A percentile compares a stretch with the other conserved stretches of the same genome.
phyloP scores from a whole-genome alignment of 2,329 filamentous ascomycete species.

The Fusarium mexicanum region DNA sequence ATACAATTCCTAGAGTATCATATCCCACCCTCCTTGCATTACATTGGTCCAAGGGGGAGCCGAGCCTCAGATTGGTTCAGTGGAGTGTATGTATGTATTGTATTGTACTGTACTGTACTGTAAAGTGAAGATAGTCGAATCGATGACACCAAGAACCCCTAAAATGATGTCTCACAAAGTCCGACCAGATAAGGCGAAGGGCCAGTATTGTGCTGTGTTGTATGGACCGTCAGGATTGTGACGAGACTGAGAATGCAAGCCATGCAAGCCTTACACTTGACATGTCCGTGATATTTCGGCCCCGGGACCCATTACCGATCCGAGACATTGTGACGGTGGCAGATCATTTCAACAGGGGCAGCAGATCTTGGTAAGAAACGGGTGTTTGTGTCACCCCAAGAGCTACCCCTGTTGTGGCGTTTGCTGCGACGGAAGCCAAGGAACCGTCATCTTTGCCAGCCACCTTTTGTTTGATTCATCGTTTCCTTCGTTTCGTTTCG shows the following conservation, averaged over 20 bases:
- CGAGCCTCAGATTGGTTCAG: not conserved
- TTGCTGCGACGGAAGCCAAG: slow-evolving; percentile 10
- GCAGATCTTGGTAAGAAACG: slow-evolving; percentile 15
- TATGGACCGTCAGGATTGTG: not conserved
- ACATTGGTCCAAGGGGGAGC: not conserved
- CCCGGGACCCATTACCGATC: slow-evolving; percentile 10
- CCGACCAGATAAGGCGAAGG: not conserved
- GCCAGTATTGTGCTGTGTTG: not conserved
- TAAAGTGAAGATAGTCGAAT: not conserved
- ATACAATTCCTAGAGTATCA: not conserved
- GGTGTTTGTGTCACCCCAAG: slow-evolving; percentile 23
- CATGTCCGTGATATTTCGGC: slow-evolving; percentile 34
- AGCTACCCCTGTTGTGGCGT: slow-evolving; percentile 19
- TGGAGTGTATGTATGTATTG: not conserved
- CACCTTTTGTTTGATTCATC: slow-evolving; percentile 2
- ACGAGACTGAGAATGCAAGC: not conserved
- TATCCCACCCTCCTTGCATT: slow-evolving; percentile 6
- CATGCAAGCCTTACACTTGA: not conserved
- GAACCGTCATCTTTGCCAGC: slow-evolving; percentile 5
- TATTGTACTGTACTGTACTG: not conserved
- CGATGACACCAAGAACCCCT: not conserved
- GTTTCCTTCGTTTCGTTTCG: not conserved
- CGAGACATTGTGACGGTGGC: slow-evolving; percentile 17
- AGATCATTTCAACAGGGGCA: slow-evolving; percentile 27
- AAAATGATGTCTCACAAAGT: slow-evolving; percentile 1